Evolutionary conservation across 257 asterid genomes (phyloP), one percentile per base, ranked within the genome.

Genomic region (Scutellaria baicalensis): DNA sequence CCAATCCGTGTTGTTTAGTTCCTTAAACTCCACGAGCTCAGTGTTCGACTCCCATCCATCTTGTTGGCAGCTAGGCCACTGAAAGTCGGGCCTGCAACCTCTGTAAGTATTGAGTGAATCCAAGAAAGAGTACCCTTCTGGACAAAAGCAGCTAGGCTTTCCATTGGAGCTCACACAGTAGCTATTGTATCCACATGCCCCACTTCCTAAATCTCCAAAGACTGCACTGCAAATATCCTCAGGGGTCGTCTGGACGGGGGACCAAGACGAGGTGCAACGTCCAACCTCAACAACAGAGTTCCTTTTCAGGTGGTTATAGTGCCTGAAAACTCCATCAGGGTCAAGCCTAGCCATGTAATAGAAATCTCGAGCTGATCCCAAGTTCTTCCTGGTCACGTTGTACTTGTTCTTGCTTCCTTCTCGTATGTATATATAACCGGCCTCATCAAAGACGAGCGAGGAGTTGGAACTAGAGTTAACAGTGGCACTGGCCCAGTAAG

Each of bases 131-230:
- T 64, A 85, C 0, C 77, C 78, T 21, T 49, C 57, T 0, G 85
- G 88, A 42, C 87, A 85, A 0, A 16, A 11, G 45, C 91, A 83
- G 20, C 23, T 51, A 0, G 85, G 87, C 77, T 56, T 78, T 40
- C 82, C 14, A 45, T 23, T 27, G 42, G 36, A 55, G 65, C 52
- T 76, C 71, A 54, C 80, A 77, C 75, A 83, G n/a, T 60, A 66
- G 72, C 82, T 81, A 62, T 81, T 85, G 42, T 57, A 85, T 8
- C 88, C 91, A 79, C 91, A 85, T 9, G 83, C 83, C 2, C 90
- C 88, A 57, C 82, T 74, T 1, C 86, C 88, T 35, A 55, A 54
- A 10, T 1, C 20, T 1, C 35, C 72, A 76, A 57, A 59, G 7
- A 13, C 9, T 0, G 48, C 64, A 8, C 10, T n/a, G 49, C 83